phyloP scores from a whole-genome alignment of 2,329 filamentous ascomycete species.

The Calonectria hawksworthii region DNA sequence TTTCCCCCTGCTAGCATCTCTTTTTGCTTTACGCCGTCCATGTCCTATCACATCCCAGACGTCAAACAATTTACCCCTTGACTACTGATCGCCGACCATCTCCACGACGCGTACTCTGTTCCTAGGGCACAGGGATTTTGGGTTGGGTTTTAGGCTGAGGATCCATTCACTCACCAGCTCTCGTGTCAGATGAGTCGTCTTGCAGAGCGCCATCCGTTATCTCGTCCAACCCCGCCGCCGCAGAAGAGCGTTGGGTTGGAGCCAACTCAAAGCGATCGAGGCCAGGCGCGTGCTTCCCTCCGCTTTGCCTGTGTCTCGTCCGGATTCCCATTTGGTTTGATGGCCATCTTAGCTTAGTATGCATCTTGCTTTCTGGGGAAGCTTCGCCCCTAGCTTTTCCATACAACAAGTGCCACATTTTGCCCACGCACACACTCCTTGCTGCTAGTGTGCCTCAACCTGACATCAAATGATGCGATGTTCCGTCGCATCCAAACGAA shows the following conservation, averaged over 20 bases:
- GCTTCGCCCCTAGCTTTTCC: conserved; percentile 12
- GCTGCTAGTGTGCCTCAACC: conserved; percentile 35
- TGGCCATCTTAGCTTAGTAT: conserved; percentile 5
- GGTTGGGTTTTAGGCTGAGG: not conserved
- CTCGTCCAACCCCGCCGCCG: not conserved
- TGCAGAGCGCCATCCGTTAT: conserved; percentile 30
- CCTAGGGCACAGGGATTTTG: not conserved
- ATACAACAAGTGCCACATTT: conserved; percentile 30
- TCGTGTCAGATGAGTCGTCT: conserved; percentile 33
- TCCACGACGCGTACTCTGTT: conserved; percentile 5
- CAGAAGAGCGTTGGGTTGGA: not conserved
- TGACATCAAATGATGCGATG: conserved; percentile 43
- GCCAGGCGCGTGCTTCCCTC: conserved; percentile 4
- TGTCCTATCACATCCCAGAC: conserved; percentile 7
- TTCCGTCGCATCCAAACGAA: conserved; percentile 25
- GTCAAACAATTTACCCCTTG: not conserved
- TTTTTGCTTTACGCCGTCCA: conserved; percentile 11
- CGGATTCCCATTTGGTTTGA: not conserved
- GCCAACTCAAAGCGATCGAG: not conserved
- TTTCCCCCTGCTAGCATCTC: conserved; percentile 6
- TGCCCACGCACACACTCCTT: conserved; percentile 18
- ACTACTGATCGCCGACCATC: conserved; percentile 1
- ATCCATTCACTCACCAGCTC: conserved; percentile 19
- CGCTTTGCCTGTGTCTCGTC: not conserved
- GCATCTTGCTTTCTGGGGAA: conserved; percentile 22